Percentiles rank a stretch among this genome's conserved stretches.
phyloP scores from a whole-genome alignment of 129 eudicot species.

The Dittrichia graveolens region DNA sequence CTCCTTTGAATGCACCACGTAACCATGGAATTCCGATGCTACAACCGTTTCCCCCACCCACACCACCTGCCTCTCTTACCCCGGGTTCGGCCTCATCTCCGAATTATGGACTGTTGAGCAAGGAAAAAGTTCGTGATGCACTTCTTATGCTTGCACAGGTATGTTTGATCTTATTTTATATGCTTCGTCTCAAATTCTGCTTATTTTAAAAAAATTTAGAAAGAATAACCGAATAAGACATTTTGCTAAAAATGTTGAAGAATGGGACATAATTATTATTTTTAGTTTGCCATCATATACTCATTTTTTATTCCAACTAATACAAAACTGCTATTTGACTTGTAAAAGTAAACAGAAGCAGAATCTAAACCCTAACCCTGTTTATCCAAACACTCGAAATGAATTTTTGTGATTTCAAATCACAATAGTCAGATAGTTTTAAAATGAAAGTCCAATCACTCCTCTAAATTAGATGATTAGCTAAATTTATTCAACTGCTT shows the following conservation, averaged over 20 bases:
- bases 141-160: constrained; percentile 78
- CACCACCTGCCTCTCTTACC: constrained; percentile 70
- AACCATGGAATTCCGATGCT: constrained; percentile 42
- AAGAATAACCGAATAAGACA: too few species aligned
- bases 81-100: constrained; percentile 46
- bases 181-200: neutral
- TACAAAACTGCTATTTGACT: neutral
- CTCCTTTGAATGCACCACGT: constrained; percentile 28
- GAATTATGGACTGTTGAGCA: constrained; percentile 49
- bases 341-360: neutral
- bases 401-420: too few species aligned
- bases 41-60: constrained; percentile 56
- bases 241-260: too few species aligned
- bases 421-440: neutral
- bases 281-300: too few species aligned
- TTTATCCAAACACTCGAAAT: neutral
- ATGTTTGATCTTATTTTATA: constrained; percentile 5
- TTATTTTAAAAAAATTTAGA: too few species aligned
- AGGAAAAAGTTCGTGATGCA: constrained; percentile 75
- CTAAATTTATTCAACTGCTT: neutral
- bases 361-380: too few species aligned
- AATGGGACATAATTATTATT: too few species aligned
- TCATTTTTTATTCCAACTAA: too few species aligned
- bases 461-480: neutral
- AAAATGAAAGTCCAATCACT: neutral